Evolutionary conservation across 306 rosid species (phyloP), one percentile per base, ranked within the genome.

Genomic region (Dalbergia oliveri): DNA sequence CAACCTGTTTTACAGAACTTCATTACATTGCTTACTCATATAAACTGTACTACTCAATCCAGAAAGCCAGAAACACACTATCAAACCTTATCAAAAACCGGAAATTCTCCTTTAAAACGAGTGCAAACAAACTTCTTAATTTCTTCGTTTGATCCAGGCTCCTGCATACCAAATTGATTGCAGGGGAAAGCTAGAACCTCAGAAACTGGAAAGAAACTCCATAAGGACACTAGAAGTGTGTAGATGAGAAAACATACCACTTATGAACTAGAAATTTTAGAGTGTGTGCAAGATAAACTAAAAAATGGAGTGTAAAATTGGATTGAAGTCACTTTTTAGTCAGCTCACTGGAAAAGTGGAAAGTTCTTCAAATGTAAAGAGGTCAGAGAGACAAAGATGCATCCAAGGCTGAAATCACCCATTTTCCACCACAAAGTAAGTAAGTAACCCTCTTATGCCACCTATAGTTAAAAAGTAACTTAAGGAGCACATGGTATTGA

Each of bases 131-230:
- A 90, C 83, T 95, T 88, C 90, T 95, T 95, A 88, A 95, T 95
- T 57, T 95, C 93, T n/a, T 90, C 78, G 74, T 93, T 95, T 74
- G 97, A 86, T 69, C 98, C 99, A 7, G 99, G 99, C 78, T 95
- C 99, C 84, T 95, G 98, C 80, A 92, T 88, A 31, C 99, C 99
- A 86, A 95, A 95, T 83, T 95, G 99, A 88, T 95, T 95, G 91
- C 97, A 93, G 33, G 99, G 99, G 86, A 95, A 95, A 76, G 99
- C 99, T 77, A 95, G 87, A 79, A 95, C 77, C 90, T 95, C 98
- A 64, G 93, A 83, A 75, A 98, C 99, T 96, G 83, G 83, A 85
- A 84, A 75, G 45, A 73, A 67, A 56, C 26, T 16, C 67, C 75
- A 58, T 49, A 70, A 65, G 70, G 31, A 44, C 65, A 44, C 31